Evolutionary conservation across 495 filamentous ascomycete species (phyloP).

Genomic region (Astrocystis sublimbata): DNA sequence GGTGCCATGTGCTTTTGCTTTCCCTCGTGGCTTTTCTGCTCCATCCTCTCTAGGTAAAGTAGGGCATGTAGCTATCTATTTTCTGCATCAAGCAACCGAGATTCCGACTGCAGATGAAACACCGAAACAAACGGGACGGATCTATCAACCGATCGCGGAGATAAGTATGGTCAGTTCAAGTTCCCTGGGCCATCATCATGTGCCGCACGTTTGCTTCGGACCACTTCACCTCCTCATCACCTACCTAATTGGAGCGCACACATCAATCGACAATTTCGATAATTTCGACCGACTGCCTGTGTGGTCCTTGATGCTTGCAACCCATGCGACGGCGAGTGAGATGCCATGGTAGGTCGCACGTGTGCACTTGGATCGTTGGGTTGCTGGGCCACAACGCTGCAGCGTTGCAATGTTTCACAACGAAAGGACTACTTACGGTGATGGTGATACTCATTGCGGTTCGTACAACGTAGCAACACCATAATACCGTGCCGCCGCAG

Average conservation of each 20-base stretch:
- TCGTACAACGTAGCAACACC: neutral
- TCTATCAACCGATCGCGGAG: neutral
- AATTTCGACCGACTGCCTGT: neutral
- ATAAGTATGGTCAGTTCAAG: too few species aligned
- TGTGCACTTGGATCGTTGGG: neutral
- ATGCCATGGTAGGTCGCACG: neutral
- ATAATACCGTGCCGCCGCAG: conserved; percentile 11
- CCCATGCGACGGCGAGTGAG: neutral
- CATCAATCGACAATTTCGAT: neutral
- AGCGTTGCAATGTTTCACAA: conserved; percentile 7
- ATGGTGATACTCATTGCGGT: neutral
- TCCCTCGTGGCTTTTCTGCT: conserved; percentile 13
- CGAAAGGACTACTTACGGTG: too few species aligned
- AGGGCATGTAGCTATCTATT: conserved; percentile 15
- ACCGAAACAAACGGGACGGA: too few species aligned
- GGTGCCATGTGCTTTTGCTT: conserved; percentile 1
- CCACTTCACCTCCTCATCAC: neutral
- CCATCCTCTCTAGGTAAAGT: too few species aligned
- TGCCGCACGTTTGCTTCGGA: neutral
- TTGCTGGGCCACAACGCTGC: neutral
- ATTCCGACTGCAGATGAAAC: neutral
- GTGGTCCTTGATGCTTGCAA: neutral
- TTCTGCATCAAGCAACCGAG: conserved; percentile 6
- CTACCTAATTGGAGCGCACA: neutral
- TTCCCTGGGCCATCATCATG: too few species aligned